Conservation (phyloP, 495 filamentous ascomycete genomes). For the Penicillium dipodomyicola region DNA sequence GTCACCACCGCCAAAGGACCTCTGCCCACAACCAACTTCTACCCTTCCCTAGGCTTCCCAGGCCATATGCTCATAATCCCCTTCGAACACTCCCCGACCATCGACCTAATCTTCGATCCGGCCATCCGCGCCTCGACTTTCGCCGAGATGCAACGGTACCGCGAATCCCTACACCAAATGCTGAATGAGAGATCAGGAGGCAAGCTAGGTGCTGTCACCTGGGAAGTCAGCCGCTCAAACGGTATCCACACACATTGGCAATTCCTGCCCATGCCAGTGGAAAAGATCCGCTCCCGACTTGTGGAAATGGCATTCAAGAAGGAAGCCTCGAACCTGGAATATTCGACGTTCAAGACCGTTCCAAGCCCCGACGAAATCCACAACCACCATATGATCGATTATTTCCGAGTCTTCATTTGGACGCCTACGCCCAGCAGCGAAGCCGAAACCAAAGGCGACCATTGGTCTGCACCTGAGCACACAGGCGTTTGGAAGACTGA, state of each 20-base stretch:
- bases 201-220: slow-evolving; percentile 77
- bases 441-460: slow-evolving; percentile 13
- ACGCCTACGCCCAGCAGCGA: slow-evolving; percentile 23
- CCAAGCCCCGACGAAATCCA: slow-evolving; percentile 32
- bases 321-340: slow-evolving; percentile 72
- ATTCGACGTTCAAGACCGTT: slow-evolving; percentile 50
- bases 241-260: slow-evolving; percentile 95
- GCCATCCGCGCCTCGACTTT: slow-evolving; percentile 56
- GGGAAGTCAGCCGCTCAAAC: slow-evolving; percentile 75
- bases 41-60: slow-evolving; percentile 69
- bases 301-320: slow-evolving; percentile 83
- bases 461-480: slow-evolving; percentile 8
- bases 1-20: slow-evolving; percentile 91
- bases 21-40: slow-evolving; percentile 65
- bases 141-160: slow-evolving; percentile 78
- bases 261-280: slow-evolving; percentile 72
- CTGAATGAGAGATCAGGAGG: slow-evolving; percentile 43
- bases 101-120: slow-evolving; percentile 56
- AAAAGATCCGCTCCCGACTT: slow-evolving; percentile 61
- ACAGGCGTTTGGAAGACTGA: slow-evolving; percentile 8
- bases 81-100: slow-evolving; percentile 69
- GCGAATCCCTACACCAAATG: slow-evolving; percentile 69
- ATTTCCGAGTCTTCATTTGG: slow-evolving; percentile 85
- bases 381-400: slow-evolving; percentile 58
- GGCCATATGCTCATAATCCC: slow-evolving; percentile 91